Conservation (phyloP, 108 stramenopile genomes). For the Mayamaea pseudoterrestris region DNA sequence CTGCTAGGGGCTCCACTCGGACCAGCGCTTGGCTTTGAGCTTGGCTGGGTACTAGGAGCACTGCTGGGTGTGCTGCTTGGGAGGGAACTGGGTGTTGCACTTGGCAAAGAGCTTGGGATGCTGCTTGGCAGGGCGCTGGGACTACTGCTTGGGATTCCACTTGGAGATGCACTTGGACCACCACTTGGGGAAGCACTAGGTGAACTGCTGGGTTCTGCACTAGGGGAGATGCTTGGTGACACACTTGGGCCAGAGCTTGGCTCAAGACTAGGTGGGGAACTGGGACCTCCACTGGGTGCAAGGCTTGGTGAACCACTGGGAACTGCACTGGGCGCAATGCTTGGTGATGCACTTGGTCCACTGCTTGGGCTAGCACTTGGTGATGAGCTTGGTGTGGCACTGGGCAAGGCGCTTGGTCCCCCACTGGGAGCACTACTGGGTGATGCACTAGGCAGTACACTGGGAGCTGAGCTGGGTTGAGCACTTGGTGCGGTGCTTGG, state of each 20-base stretch:
- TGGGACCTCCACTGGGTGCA: neutral
- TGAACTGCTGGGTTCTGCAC: neutral
- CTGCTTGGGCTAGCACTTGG: neutral
- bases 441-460: too few species aligned
- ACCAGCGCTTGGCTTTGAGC: neutral
- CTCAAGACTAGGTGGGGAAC: neutral
- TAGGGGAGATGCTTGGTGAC: neutral
- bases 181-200: conserved; percentile 3
- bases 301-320: conserved; percentile 1
- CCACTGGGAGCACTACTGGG: neutral
- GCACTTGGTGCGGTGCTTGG: too few species aligned
- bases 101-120: neutral
- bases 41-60: too few species aligned
- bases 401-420: neutral
- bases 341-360: neutral
- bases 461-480: too few species aligned
- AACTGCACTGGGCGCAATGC: neutral
- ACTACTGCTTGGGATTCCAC: neutral
- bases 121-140: conserved; percentile 1
- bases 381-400: neutral
- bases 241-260: neutral
- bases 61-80: neutral
- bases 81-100: conserved; percentile 2
- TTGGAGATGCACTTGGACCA: neutral
- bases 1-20: conserved; percentile 1